Evolutionary conservation across 2,329 filamentous ascomycete species (phyloP).

Genomic region (Aspergillus quadricinctus): DNA sequence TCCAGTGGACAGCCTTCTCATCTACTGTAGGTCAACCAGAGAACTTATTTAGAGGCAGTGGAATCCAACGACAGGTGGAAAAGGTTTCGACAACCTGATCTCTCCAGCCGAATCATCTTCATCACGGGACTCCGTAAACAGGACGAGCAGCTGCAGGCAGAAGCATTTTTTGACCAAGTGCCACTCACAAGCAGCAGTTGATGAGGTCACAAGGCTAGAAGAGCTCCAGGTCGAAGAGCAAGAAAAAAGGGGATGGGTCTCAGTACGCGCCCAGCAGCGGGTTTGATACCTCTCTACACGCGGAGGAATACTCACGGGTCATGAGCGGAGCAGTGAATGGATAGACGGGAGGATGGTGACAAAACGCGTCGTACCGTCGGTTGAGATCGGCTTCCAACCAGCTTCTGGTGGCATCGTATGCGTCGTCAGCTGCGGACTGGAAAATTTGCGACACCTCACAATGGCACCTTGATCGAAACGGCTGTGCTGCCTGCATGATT

Average conservation of each 20-base stretch:
- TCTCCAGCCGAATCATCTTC: not conserved
- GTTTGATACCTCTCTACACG: constrained; percentile 5
- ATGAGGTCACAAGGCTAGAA: constrained; percentile 8
- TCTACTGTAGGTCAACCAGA: constrained; percentile 5
- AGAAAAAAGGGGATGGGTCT: constrained; percentile 10
- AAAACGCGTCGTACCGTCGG: constrained; percentile 10
- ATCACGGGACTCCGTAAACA: not conserved
- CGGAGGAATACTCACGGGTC: constrained; percentile 11
- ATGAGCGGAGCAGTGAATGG: constrained; percentile 6
- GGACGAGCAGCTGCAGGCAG: not conserved
- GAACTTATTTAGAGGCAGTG: constrained; percentile 5
- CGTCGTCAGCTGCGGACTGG: not conserved
- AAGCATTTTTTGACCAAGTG: not conserved
- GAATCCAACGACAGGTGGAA: constrained; percentile 2
- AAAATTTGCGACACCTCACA: not conserved
- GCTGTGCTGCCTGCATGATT: not conserved
- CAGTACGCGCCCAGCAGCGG: constrained; percentile 17
- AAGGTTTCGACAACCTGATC: not conserved
- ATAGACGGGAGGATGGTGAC: constrained; percentile 5
- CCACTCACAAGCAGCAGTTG: constrained; percentile 5
- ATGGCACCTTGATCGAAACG: not conserved
- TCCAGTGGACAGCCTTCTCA: constrained; percentile 5
- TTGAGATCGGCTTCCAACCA: constrained; percentile 10
- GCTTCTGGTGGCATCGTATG: not conserved
- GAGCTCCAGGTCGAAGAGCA: not conserved